phyloP scores from a whole-genome alignment of 495 filamentous ascomycete species.

The Venustampulla echinocandica region DNA sequence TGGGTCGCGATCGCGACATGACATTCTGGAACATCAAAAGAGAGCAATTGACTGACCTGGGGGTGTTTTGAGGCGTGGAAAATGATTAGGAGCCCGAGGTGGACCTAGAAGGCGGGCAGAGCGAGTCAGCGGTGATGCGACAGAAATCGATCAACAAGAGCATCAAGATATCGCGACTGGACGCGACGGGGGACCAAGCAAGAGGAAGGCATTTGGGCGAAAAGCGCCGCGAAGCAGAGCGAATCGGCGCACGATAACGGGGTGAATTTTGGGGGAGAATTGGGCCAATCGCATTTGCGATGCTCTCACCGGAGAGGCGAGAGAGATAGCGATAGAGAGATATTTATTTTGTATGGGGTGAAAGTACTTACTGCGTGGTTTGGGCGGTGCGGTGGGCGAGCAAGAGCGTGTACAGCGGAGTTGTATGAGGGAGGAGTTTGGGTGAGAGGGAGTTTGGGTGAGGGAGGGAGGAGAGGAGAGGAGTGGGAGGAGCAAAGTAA shows the following conservation, averaged over 20 bases:
- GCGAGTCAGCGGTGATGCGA: slow-evolving; percentile 4
- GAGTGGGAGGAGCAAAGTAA: too few species aligned
- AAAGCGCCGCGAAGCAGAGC: too few species aligned
- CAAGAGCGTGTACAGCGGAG: background rate
- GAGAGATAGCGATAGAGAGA: too few species aligned
- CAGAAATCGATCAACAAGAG: slow-evolving; percentile 12
- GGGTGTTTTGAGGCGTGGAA: slow-evolving; percentile 5
- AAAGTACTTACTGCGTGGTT: background rate
- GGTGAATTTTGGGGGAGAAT: too few species aligned
- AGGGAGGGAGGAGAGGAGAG: too few species aligned
- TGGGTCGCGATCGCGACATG: slow-evolving; percentile 14
- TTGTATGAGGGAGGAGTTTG: background rate
- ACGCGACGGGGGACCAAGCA: too few species aligned
- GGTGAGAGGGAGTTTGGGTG: too few species aligned
- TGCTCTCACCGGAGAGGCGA: too few species aligned
- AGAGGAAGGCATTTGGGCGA: too few species aligned
- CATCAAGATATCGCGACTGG: slow-evolving; percentile 9
- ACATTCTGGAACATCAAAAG: slow-evolving; percentile 5
- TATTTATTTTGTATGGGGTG: too few species aligned
- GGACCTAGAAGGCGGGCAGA: slow-evolving; percentile 7
- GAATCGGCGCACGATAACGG: too few species aligned
- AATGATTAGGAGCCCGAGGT: slow-evolving; percentile 5
- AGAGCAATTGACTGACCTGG: slow-evolving; percentile 8
- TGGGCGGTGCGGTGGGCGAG: background rate
- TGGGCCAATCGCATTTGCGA: too few species aligned